phyloP scores from a whole-genome alignment of 2,329 filamentous ascomycete species.

The Botrytis paeoniae region DNA sequence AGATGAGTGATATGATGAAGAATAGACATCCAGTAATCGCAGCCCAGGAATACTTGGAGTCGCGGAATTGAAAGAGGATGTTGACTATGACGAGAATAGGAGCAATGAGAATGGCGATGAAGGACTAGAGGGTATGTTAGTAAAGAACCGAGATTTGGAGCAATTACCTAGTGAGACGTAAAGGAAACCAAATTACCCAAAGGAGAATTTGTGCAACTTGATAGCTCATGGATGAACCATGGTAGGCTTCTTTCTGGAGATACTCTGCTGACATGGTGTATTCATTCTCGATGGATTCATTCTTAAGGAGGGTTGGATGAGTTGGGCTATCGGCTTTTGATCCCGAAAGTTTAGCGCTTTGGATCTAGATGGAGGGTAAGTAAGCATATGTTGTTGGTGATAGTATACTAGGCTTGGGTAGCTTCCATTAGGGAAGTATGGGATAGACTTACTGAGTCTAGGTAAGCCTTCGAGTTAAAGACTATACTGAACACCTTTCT shows the following conservation, averaged over 20 bases:
- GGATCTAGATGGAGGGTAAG: not conserved
- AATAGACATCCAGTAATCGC: not conserved
- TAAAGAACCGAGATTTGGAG: not conserved
- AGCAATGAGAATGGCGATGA: not conserved
- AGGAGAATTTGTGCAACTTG: not conserved
- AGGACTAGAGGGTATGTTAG: not conserved
- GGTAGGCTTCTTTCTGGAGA: not conserved
- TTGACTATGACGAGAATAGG: not conserved
- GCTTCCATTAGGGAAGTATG: rapidly evolving
- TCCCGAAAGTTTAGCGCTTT: not conserved
- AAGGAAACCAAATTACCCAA: not conserved
- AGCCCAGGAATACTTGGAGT: not conserved
- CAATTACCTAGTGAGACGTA: not conserved
- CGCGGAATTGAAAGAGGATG: not conserved
- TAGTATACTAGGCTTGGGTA: not conserved
- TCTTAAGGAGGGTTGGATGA: too few relatives aligned
- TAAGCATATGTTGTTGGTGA: not conserved
- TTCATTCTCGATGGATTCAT: not conserved
- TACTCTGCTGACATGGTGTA: not conserved
- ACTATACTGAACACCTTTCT: not conserved
- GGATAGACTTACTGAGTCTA: not conserved
- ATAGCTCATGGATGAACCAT: slow-evolving; percentile 1
- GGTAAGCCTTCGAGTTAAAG: not conserved
- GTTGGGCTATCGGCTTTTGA: too few relatives aligned
- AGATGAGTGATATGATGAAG: not conserved